Evolutionary conservation across 2,329 filamentous ascomycete species (phyloP), one percentile per base, ranked within the genome.

Genomic region (Geosmithia morbida): DNA sequence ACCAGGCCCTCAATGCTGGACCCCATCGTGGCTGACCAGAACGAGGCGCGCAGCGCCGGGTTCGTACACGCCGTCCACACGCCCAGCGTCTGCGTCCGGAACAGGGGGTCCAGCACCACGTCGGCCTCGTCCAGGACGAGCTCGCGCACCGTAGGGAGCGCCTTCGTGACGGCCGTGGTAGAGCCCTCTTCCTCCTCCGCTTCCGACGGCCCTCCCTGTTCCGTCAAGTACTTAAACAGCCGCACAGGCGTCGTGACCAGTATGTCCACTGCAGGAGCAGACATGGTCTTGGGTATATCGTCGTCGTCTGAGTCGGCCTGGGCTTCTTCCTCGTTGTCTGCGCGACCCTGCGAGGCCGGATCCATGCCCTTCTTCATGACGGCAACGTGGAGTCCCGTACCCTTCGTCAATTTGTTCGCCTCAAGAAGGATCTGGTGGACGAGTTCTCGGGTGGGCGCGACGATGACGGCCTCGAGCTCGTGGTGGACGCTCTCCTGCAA

Each of bases 21-120:
- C 3, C 86, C 87, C 82, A 98, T 96, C 0, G 92, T 98, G 14
- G 92, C 92, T 14, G 92, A 97, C 88, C 90, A 98, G 50, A 94
- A 81, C 10, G 85, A 87, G 3, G 87, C 72, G 20, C 81, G 77
- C 8, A 97, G 69, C n/a, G 72, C 65, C 2, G 77, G 70, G 54
- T 82, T 81, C 2, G 71, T 79, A 61, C 90, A 90, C 2, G 85
- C 77, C 41, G 78, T 76, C 88, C 89, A 96, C 51, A 97, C 81
- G 3, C 76, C 75, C 39, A 94, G 70, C 0, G 88, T 96, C 62
- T 96, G 88, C 19, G 92, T 84, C 49, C 85, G 78, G 69, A 98
- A 98, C 5, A 96, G 71, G 16, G 85, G 82, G 56, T 97, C 89
- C 11, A 98, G 76, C 6, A 98, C 81, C 14, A 97, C 88, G 62